A percentile compares a stretch with the other conserved stretches of the same genome.
These are phyloP conservation scores for Dryadomyces sulphureus DNA, from an alignment of 2,329 filamentous ascomycete genomes.

Conservation along the genomic window DNA sequence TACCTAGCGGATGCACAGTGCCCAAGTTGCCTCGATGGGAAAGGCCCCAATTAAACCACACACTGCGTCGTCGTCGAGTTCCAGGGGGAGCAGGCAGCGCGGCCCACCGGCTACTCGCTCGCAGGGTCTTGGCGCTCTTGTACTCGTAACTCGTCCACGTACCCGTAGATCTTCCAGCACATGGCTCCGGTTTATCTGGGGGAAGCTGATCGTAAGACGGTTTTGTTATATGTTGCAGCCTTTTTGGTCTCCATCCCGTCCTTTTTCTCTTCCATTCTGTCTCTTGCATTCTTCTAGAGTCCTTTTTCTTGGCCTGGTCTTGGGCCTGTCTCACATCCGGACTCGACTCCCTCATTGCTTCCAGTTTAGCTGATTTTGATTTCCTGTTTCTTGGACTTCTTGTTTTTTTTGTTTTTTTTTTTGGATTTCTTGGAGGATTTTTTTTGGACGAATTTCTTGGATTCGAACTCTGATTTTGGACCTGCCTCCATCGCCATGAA, in stretches of 20 bases:
- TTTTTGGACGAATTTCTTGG: neutral
- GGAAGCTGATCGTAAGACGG: neutral
- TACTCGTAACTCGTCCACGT: neutral
- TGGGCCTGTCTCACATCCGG: too few relatives aligned
- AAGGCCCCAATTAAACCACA: neutral
- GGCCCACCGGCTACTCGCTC: neutral
- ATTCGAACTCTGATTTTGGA: neutral
- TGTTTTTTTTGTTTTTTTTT: neutral
- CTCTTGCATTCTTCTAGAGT: too few relatives aligned
- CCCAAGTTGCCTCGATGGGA: too few relatives aligned
- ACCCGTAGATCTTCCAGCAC: neutral
- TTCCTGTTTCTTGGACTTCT: too few relatives aligned
- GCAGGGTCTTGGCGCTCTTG: neutral
- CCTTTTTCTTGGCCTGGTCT: too few relatives aligned
- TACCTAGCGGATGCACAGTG: too few relatives aligned
- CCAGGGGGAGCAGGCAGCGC: neutral
- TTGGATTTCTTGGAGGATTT: neutral
- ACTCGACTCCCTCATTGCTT: too few relatives aligned
- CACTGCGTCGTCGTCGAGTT: neutral
- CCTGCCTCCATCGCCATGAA: neutral
- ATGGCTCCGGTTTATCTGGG: neutral
- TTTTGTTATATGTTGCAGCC: neutral
- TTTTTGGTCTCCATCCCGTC: neutral
- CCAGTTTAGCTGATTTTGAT: too few relatives aligned
- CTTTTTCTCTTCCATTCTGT: neutral